A percentile compares a stretch with the other conserved stretches of the same genome.
Conservation (phyloP, 1,139 yeast species). For the Petasospora rhodanensis region DNA sequence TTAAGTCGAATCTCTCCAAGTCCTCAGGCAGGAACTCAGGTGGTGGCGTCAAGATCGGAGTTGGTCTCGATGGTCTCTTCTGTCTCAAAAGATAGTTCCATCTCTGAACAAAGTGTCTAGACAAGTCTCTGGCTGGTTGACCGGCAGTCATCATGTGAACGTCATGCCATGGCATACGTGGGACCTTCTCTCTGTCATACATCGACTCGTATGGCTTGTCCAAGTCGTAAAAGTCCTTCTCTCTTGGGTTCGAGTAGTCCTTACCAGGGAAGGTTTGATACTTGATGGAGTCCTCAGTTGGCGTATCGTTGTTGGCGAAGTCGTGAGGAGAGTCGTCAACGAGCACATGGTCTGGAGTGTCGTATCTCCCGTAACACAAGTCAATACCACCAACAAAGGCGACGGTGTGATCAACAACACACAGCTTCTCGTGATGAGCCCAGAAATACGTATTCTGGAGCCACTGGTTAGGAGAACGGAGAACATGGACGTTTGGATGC, state of each 20-base stretch:
- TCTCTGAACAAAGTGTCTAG: constrained; percentile 93
- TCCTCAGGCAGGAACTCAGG: constrained; percentile 78
- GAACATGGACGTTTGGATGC: constrained; percentile 81
- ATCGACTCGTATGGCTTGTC: constrained; percentile 88
- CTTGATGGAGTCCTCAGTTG: constrained; percentile 28
- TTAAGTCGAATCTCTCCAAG: constrained; percentile 35
- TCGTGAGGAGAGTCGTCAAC: constrained; percentile 60
- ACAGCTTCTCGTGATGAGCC: constrained; percentile 98
- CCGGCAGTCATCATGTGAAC: constrained; percentile 95
- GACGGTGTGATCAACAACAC: constrained; percentile 80
- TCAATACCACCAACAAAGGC: constrained; percentile 96
- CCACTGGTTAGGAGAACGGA: constrained; percentile 94
- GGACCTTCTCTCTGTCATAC: constrained; percentile 77
- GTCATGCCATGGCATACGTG: constrained; percentile 99
- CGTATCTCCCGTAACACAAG: constrained; percentile 91
- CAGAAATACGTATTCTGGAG: constrained; percentile 91
- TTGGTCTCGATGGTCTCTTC: constrained; percentile 88
- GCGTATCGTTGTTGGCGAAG: constrained; percentile 27
- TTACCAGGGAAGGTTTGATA: constrained; percentile 92
- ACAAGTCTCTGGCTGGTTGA: constrained; percentile 89
- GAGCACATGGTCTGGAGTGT: constrained; percentile 91
- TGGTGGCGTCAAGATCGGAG: constrained; percentile 91
- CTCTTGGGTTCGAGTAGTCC: constrained; percentile 94
- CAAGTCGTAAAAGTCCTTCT: constrained; percentile 74
- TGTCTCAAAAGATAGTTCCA: constrained; percentile 94